Evolutionary conservation across 1,139 yeast genomes (phyloP).

Genomic region (Taphrina pruni): DNA sequence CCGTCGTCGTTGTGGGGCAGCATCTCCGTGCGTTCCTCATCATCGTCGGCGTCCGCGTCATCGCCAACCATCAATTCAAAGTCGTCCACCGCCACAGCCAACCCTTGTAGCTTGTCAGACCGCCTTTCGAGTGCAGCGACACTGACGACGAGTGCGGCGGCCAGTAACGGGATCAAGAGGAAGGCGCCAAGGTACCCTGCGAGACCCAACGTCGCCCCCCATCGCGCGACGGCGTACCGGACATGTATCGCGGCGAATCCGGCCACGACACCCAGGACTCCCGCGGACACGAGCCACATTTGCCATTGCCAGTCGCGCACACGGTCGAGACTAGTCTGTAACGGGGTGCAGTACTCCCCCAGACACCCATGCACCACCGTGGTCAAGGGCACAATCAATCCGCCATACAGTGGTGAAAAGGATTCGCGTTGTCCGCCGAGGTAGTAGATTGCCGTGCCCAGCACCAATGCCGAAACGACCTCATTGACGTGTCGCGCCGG

Average conservation of each 20-base stretch:
- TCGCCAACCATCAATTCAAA: slow-evolving; percentile 18
- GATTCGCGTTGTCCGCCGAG: slow-evolving; percentile 36
- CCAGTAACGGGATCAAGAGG: slow-evolving; percentile 11
- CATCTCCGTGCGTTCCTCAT: slow-evolving; percentile 10
- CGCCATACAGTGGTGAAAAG: slow-evolving; percentile 6
- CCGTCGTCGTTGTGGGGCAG: not conserved
- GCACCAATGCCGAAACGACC: not conserved
- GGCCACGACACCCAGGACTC: not conserved
- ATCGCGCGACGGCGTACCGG: slow-evolving; percentile 18
- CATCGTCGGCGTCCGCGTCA: too few species aligned
- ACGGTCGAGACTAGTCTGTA: slow-evolving; percentile 9
- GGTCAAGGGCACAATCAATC: slow-evolving; percentile 2
- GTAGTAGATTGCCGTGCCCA: slow-evolving; percentile 25
- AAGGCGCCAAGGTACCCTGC: slow-evolving; percentile 33
- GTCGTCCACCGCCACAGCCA: slow-evolving; percentile 3
- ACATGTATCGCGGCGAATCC: slow-evolving; percentile 20
- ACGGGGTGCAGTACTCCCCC: slow-evolving; percentile 3
- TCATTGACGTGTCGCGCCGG: slow-evolving; percentile 37
- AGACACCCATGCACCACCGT: not conserved
- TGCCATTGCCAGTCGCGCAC: slow-evolving; percentile 24
- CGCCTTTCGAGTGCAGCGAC: slow-evolving; percentile 9
- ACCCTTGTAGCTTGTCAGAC: not conserved
- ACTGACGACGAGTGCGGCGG: slow-evolving; percentile 1
- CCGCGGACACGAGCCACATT: slow-evolving; percentile 16
- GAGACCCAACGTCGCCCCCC: slow-evolving; percentile 20